Conservation (phyloP, 176 grass and related monocot genomes). For the Pontederia paniculata region DNA sequence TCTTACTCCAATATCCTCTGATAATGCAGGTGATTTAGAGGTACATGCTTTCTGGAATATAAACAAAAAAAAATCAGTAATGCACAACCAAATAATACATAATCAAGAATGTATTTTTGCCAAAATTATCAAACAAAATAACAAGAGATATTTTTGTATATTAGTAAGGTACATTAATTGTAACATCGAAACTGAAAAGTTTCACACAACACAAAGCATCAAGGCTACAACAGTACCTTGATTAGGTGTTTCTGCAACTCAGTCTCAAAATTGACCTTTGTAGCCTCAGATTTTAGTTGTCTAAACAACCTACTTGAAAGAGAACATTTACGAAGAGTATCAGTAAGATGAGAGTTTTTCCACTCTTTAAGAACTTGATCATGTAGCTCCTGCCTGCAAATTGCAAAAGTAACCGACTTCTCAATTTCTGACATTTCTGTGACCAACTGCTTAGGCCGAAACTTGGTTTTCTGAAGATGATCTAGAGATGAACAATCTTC, state of each 20-base stretch:
- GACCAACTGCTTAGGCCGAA: slow-evolving; percentile 26
- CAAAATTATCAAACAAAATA: neutral
- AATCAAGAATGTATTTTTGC: neutral
- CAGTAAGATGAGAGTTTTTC: slow-evolving; percentile 28
- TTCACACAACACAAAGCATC: neutral
- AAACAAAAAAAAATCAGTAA: neutral
- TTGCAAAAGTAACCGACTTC: slow-evolving; percentile 48
- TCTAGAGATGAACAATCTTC: slow-evolving; percentile 30
- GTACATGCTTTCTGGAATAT: neutral
- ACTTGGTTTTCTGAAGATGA: slow-evolving; percentile 30
- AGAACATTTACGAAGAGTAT: slow-evolving; percentile 38
- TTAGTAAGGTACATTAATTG: neutral
- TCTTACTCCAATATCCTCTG: neutral
- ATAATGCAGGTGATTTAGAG: neutral
- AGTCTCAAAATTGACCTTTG: neutral
- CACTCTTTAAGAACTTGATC: slow-evolving; percentile 39
- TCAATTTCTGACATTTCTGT: slow-evolving; percentile 34
- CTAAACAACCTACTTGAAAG: slow-evolving; percentile 32
- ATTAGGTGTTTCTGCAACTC: neutral
- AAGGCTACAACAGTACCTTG: neutral
- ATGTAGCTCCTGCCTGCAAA: slow-evolving; percentile 67
- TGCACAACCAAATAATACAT: no score
- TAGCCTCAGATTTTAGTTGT: slow-evolving; percentile 14
- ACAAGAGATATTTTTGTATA: no score
- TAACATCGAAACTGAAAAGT: neutral